These are phyloP conservation scores for Globisporangium iwayamae DNA, from an alignment of 352 stramenopile genomes.

Conservation along the genomic window DNA sequence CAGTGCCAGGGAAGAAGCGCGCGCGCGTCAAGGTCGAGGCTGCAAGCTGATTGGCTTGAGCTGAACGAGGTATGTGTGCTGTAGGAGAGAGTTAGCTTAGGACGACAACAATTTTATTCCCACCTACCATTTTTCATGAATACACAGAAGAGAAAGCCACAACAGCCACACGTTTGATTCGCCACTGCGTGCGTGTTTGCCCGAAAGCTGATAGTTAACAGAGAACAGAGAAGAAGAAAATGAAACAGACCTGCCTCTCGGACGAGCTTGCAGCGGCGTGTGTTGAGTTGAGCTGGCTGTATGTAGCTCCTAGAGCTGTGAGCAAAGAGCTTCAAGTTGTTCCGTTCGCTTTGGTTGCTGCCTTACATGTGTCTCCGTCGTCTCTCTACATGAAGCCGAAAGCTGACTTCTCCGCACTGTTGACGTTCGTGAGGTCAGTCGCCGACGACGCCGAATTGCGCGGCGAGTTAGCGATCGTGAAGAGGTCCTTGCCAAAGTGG, in stretches of 20 bases:
- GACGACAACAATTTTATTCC: slow-evolving; percentile 1
- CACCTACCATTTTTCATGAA: not conserved
- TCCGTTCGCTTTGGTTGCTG: not conserved
- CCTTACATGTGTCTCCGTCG: not conserved
- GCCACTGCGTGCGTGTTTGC: not conserved
- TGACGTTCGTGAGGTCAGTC: slow-evolving; percentile 6
- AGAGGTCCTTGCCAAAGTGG: slow-evolving; percentile 83
- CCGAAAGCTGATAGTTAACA: slow-evolving; percentile 1
- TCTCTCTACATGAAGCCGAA: slow-evolving; percentile 88
- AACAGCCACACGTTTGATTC: not conserved
- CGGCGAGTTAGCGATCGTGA: slow-evolving; percentile 82
- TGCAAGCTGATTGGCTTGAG: not conserved
- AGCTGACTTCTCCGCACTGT: slow-evolving; percentile 54
- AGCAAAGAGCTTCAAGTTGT: not conserved
- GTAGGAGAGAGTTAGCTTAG: not conserved
- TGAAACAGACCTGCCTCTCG: not conserved
- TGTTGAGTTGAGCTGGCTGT: not conserved
- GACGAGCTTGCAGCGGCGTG: not conserved
- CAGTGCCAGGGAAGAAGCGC: slow-evolving; percentile 17
- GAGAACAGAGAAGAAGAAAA: not conserved
- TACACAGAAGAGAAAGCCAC: not conserved
- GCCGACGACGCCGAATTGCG: slow-evolving; percentile 26
- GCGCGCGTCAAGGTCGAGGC: slow-evolving; percentile 13
- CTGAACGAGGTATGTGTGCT: not conserved
- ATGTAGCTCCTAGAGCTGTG: not conserved